Conservation (phyloP, 805 yeast species). For the Saturnispora gosingensis region DNA sequence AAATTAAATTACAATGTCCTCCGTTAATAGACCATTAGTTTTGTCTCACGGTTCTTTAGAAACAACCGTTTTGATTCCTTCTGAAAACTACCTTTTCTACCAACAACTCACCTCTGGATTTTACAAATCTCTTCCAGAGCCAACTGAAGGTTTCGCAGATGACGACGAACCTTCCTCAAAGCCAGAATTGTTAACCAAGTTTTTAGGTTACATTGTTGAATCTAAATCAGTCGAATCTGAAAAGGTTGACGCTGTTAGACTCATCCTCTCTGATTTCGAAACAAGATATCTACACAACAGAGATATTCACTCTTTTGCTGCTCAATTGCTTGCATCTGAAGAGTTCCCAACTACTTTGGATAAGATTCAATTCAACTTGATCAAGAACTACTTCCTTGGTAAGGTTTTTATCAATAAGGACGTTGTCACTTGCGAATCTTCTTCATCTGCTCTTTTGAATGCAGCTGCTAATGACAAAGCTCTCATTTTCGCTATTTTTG, state of each 20-base stretch:
- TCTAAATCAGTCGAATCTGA: slow-evolving; percentile 23
- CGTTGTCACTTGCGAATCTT: slow-evolving; percentile 6
- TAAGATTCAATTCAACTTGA: slow-evolving; percentile 61
- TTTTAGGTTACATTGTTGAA: slow-evolving; percentile 58
- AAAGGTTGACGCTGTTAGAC: slow-evolving; percentile 49
- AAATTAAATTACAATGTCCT: neutral
- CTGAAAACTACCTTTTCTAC: slow-evolving; percentile 66
- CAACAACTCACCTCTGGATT: slow-evolving; percentile 87
- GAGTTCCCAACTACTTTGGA: slow-evolving; percentile 53
- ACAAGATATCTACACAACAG: slow-evolving; percentile 60
- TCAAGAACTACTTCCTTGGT: slow-evolving; percentile 62
- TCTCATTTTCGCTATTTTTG: slow-evolving; percentile 80
- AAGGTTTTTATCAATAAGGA: slow-evolving; percentile 24
- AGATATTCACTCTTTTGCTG: slow-evolving; percentile 87
- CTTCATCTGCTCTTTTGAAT: slow-evolving; percentile 39
- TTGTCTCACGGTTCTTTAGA: slow-evolving; percentile 82
- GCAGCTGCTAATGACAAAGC: slow-evolving; percentile 49
- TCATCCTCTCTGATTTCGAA: slow-evolving; percentile 77
- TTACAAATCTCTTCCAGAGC: slow-evolving; percentile 62
- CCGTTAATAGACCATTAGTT: slow-evolving; percentile 61
- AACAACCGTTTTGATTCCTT: slow-evolving; percentile 80
- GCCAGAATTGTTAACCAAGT: slow-evolving; percentile 75
- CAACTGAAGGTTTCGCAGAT: slow-evolving; percentile 75
- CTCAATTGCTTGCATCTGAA: slow-evolving; percentile 51
- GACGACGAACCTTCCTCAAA: slow-evolving; percentile 85